Evolutionary conservation across 768 basidiomycete species (phyloP).

Genomic region (Tricholomella constricta): DNA sequence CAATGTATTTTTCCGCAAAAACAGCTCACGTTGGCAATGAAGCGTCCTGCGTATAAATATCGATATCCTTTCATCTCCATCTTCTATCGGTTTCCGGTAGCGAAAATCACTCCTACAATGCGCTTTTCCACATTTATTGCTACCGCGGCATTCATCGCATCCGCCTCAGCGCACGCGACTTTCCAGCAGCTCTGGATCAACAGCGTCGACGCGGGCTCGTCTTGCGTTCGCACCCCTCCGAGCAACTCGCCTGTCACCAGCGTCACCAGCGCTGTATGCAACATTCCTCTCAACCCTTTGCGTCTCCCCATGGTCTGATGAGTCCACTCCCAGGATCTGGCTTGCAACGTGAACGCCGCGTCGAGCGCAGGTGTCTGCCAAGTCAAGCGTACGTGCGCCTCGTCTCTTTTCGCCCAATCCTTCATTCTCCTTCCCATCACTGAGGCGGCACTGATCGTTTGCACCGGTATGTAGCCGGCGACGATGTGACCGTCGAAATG

Average conservation of each 20-base stretch:
- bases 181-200: slow-evolving; percentile 59
- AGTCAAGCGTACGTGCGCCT: slow-evolving; percentile 42
- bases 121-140: slow-evolving; percentile 27
- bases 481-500: slow-evolving; percentile 53
- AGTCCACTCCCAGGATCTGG: slow-evolving; percentile 37
- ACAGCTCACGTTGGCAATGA: not conserved
- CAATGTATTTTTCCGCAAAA: slow-evolving; percentile 3
- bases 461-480: slow-evolving; percentile 39
- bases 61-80: too few relatives aligned
- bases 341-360: slow-evolving; percentile 44
- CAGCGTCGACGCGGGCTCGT: slow-evolving; percentile 46
- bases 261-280: slow-evolving; percentile 36
- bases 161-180: slow-evolving; percentile 51
- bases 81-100: too few relatives aligned
- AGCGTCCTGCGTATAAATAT: too few relatives aligned
- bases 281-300: not conserved
- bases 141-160: slow-evolving; percentile 36
- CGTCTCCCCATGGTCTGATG: not conserved
- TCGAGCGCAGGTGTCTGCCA: slow-evolving; percentile 41
- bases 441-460: not conserved
- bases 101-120: too few relatives aligned
- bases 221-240: slow-evolving; percentile 45
- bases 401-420: too few relatives aligned
- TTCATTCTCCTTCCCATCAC: not conserved
- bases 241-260: slow-evolving; percentile 51